Conservation (phyloP, 305 asterid species). For the Fraxinus dipetala region DNA sequence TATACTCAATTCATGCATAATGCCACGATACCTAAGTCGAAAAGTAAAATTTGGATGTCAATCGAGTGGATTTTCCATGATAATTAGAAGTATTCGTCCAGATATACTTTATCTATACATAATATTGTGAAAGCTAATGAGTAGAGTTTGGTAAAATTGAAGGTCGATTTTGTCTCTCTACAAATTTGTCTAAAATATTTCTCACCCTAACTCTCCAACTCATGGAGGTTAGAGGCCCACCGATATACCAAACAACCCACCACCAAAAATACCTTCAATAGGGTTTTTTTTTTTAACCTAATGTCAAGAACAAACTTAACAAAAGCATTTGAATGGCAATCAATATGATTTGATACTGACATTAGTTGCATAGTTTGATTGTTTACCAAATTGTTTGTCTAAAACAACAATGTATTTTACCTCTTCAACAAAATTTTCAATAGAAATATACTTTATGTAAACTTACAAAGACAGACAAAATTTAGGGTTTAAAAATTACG, state of each 20-base stretch:
- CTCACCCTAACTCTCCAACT: background rate
- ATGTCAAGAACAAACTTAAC: background rate
- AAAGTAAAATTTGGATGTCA: background rate
- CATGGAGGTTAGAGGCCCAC: background rate
- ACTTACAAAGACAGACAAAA: background rate
- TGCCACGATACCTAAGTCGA: background rate
- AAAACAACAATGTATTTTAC: background rate
- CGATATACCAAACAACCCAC: background rate
- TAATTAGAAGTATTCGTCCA: background rate
- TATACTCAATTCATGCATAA: background rate
- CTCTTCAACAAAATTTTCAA: background rate
- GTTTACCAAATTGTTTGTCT: background rate
- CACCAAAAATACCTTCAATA: background rate
- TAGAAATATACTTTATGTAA: background rate
- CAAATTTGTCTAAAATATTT: background rate
- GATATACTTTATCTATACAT: background rate
- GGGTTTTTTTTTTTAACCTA: background rate
- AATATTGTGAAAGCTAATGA: background rate
- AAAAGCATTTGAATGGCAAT: background rate
- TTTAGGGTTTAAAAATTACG: background rate
- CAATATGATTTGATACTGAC: background rate
- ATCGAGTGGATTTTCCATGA: background rate
- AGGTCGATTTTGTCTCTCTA: background rate
- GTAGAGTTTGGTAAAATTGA: background rate
- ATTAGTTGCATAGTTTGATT: background rate